Evolutionary conservation across 352 stramenopile species (phyloP), one percentile per base, ranked within the genome.

Genomic region (Pseudoperonospora humuli): DNA sequence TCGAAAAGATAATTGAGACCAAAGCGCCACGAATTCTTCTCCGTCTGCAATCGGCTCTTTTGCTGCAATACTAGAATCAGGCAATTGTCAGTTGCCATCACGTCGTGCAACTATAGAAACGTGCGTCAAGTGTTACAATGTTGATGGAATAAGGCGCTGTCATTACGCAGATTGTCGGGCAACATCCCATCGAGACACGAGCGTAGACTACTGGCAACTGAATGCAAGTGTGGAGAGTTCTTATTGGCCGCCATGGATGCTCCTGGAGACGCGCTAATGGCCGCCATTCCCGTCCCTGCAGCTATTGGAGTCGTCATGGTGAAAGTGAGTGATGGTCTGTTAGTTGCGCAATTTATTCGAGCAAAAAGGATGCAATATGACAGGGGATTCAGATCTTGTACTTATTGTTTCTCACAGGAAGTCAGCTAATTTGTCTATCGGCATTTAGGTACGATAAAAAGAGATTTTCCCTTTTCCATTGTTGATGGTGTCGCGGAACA

Each of bases 1-100:
- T 93, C 81, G 41, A 93, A 91, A 20, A 93, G 67, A 57, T 93
- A 93, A 64, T 93, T 91, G 46, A 93, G 69, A 3, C 81, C 78
- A 45, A 88, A 90, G 29, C 79, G 79, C 81, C 81, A 93, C 51
- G 78, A 88, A 45, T 88, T 90, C 51, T 91, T 91, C 52, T 93
- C 77, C 0, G 70, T 67, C 49, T 84, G 78, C 23, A 93, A 66
- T 13, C 77, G 70, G 15, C 50, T 61, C 62, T 84, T 84, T 38
- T 93, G 81, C 34, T 78, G 64, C n/a, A 66, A 50, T 56, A 93
- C 80, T 92, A 35, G 0, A 32, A 33, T 34, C 14, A 39, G 21
- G 28, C 7, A 19, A 24, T 33, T n/a, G 28, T 31, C 39, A 51
- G n/a, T 14, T 27, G 11, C 7, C 5, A 42, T 5, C 9, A 23